phyloP scores from a whole-genome alignment of 2,329 filamentous ascomycete genomes.

The Coniella vitis region DNA sequence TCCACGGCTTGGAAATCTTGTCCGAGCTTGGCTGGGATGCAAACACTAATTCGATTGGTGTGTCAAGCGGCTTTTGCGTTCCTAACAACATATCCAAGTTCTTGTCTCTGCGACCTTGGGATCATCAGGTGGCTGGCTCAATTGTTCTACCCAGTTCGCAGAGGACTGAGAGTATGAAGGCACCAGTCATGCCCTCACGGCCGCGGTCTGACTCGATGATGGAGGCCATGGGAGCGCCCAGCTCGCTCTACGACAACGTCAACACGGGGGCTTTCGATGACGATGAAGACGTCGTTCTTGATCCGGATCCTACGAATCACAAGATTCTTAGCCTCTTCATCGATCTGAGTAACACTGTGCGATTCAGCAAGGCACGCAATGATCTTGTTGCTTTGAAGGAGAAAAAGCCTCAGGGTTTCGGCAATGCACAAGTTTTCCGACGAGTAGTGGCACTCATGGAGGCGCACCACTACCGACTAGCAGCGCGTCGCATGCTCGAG shows the following conservation, averaged over 20 bases:
- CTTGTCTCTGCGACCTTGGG: constrained; percentile 62
- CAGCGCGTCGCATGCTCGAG: constrained; percentile 82
- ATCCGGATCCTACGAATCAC: constrained; percentile 49
- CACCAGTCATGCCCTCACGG: constrained; percentile 34
- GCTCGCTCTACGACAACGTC: constrained; percentile 7
- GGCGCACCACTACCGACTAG: constrained; percentile 80
- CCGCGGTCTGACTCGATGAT: constrained; percentile 32
- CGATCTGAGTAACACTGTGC: constrained; percentile 86
- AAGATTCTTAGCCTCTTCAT: constrained; percentile 79
- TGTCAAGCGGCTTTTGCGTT: constrained; percentile 80
- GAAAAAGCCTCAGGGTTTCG: constrained; percentile 68
- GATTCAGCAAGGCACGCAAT: constrained; percentile 78
- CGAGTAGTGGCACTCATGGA: constrained; percentile 81
- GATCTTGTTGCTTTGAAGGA: constrained; percentile 76
- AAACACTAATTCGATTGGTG: constrained; percentile 74
- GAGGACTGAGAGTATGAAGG: constrained; percentile 41
- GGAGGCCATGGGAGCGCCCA: constrained; percentile 19
- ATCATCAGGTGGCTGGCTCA: constrained; percentile 40
- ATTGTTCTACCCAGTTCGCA: constrained; percentile 45
- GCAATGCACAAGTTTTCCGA: constrained; percentile 70
- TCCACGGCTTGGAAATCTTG: constrained; percentile 87
- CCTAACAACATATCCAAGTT: constrained; percentile 72
- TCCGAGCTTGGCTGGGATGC: constrained; percentile 90
- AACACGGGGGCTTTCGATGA: constrained; percentile 11
- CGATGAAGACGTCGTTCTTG: constrained; percentile 27